Base-by-base conservation (phyloP, 805 yeast species). In the Wickerhamiella siamensis region DNA sequence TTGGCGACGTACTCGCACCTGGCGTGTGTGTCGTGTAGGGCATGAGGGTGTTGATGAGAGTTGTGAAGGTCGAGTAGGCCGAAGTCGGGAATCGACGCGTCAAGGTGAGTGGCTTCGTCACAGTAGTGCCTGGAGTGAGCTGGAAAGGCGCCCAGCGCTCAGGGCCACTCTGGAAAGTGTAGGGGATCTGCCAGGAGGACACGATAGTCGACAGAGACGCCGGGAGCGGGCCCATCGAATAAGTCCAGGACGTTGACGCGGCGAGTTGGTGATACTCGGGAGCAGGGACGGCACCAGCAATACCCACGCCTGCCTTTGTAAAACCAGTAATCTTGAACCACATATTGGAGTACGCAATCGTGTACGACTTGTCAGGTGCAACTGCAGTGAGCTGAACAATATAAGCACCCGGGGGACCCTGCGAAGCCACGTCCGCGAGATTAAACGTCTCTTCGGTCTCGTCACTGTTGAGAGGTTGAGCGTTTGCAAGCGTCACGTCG, bases 141-240 rank as follows among this genome's bases (percentile, higher is more conserved):
- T 87, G 96, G 95, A 86, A 83, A 41, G 96, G 95, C 1, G 97
- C 96, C 59, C 63, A 83, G 52, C 87, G 72, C 8, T 82, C 74
- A 17, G 51, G 60, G 24, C 95, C 95, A 0, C 91, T 79, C 63
- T 88, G 97, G 51, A 52, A 48, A 2, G 83, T 71, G 62, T 87
- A 88, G 2, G 93, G 71, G 5, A 86, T 39, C 38, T 24, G 26
- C 65, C 68, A 21, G 65, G 65, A 5, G 62, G 33, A 69, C 12
- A 24, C 29, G 64, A 5, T 67, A 49, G 10, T 51, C 55, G 1
- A 55, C 51, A 17, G 69, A 69, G 4, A 66, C 46, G 33, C 76
- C 78, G 14, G 74, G 67, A n/a, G 70, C 57, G n/a, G 63, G 54
- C 14, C 60, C 49, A 33, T 31, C 40, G 15, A 44, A 52, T 3